Conservation (phyloP, 768 basidiomycete species). For the Mycena rosella region DNA sequence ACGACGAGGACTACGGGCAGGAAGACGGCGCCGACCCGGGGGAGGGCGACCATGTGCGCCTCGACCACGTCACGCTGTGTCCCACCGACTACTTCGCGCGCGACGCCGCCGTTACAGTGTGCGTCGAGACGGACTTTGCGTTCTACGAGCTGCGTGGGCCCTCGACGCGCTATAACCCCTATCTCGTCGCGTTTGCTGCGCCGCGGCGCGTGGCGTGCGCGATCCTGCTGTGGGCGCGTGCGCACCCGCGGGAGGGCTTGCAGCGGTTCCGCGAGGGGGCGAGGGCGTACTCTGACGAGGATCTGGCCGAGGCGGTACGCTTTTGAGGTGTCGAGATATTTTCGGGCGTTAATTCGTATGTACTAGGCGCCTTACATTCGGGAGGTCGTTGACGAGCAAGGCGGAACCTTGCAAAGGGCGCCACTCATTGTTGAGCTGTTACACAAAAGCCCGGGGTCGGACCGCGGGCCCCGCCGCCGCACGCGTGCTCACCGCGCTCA, state of each 20-base stretch:
- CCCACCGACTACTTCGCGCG: conserved; percentile 63
- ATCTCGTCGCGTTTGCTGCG: conserved; percentile 63
- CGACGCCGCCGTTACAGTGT: conserved; percentile 72
- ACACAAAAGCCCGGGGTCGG: not conserved
- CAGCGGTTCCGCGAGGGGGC: conserved; percentile 53
- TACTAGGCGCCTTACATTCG: conserved; percentile 23
- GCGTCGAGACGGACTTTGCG: conserved; percentile 72
- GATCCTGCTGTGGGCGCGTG: conserved; percentile 52
- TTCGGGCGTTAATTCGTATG: not conserved
- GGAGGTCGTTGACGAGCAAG: conserved; percentile 19
- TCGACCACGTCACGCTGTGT: conserved; percentile 61
- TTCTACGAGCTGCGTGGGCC: conserved; percentile 72
- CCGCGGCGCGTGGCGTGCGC: conserved; percentile 66
- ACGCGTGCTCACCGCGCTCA: conserved; percentile 14
- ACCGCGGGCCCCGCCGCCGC: not conserved
- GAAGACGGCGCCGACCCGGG: conserved; percentile 59
- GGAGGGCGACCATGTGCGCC: conserved; percentile 55
- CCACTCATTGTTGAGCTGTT: conserved; percentile 32
- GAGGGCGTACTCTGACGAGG: conserved; percentile 35
- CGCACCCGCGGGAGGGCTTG: conserved; percentile 46
- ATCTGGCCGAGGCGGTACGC: conserved; percentile 26
- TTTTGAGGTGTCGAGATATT: not conserved
- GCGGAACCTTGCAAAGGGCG: not conserved
- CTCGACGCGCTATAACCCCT: conserved; percentile 56
- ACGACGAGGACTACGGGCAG: conserved; percentile 75